Base-by-base conservation (phyloP, 2,329 filamentous ascomycete species). In the Trichoderma hamatum region DNA sequence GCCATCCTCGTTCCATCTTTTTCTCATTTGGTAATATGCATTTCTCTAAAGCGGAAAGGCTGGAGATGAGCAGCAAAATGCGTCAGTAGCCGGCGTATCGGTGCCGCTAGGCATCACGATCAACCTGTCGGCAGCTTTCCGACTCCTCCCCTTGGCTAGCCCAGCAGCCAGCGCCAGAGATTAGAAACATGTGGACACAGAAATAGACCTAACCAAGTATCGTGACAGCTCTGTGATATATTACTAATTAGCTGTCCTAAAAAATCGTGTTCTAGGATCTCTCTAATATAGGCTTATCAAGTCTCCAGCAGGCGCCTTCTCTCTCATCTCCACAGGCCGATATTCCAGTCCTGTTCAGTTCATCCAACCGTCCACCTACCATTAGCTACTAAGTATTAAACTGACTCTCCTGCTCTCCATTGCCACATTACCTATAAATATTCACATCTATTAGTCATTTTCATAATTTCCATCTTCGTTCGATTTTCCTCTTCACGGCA, bases 361-460 rank as follows among this genome's bases (percentile, higher is more conserved):
- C 68, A 70, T 70, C 68, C 63, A 70, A 70, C 56, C 55, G 32
- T 66, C n/a, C 36, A 60, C 46, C 36, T n/a, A 7, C 7, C 39
- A 43, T 43, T 43, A 43, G 16, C 14, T 21, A 14, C 46, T 21
- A 60, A 60, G 52, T 21, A 46, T 43, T 34, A 58, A 55, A 36
- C n/a, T n/a, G 32, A 30, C 19, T 26, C 10, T 56, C 16, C 14
- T 5, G 30, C 24, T 5, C 5, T 46, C n/a, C 3, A 28, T 28
- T 34, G 59, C 43, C 26, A 43, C 19, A 16, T 10, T 28, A 51
- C 28, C n/a, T 21, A 59, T 51, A 26, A 51, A 21, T 26, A 21
- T 39, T 39, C 9, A n/a, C 30, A 49, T 30, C 39, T 6, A 28
- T 28, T 16, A 19, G n/a, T 28, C 14, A 36, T 28, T 14, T 51